Evolutionary conservation across 176 grass and related monocot genomes (phyloP).

Genomic region (Puya raimondii): DNA sequence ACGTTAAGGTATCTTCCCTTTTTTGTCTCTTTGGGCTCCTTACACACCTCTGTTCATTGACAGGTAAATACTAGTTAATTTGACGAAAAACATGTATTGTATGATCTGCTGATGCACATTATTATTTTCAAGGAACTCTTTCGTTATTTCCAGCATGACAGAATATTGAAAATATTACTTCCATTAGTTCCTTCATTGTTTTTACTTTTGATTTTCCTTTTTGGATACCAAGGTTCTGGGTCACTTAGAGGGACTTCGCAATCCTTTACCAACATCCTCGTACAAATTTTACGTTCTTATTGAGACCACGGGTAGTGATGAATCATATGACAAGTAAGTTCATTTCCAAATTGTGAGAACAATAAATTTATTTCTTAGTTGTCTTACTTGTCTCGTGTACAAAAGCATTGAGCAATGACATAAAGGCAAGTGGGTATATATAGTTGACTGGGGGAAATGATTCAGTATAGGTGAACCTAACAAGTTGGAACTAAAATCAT

Average conservation of each 20-base stretch:
- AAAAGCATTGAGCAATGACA: neutral
- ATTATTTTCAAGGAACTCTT: too few species aligned
- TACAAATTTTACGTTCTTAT: conserved; percentile 85
- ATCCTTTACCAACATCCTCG: conserved; percentile 54
- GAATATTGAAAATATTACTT: neutral
- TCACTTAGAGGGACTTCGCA: conserved; percentile 83
- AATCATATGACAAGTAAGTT: conserved; percentile 78
- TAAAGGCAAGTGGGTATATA: too few species aligned
- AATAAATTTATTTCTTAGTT: neutral
- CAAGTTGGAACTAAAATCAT: neutral
- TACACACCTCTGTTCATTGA: too few species aligned
- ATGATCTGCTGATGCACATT: too few species aligned
- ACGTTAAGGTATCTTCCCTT: too few species aligned
- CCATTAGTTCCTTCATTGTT: conserved; percentile 22
- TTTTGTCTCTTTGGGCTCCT: too few species aligned
- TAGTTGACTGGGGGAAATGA: neutral
- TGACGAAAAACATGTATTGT: too few species aligned
- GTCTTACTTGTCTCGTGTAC: neutral
- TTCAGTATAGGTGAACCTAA: neutral
- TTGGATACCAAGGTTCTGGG: conserved; percentile 59
- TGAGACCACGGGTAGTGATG: conserved; percentile 91
- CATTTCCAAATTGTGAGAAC: conserved; percentile 1
- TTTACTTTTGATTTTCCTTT: conserved; percentile 12
- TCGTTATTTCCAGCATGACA: too few species aligned
- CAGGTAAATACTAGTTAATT: too few species aligned